Evolutionary conservation across 129 eudicot species (phyloP).

Genomic region (Tagetes patula): DNA sequence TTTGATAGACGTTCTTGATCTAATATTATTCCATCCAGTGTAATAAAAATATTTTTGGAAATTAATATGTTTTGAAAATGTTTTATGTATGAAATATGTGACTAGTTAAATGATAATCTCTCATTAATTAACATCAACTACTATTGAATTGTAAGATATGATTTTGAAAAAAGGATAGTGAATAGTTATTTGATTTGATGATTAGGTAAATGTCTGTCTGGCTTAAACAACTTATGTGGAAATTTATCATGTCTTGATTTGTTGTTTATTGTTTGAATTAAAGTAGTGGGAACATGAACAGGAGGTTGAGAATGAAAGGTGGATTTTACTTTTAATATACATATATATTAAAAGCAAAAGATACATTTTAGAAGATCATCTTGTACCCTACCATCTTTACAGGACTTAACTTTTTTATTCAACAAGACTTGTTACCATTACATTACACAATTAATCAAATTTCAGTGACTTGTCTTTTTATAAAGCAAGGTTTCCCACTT

Average conservation of each 20-base stretch:
- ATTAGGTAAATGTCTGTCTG: constrained; percentile 38
- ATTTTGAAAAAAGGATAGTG: constrained; percentile 19
- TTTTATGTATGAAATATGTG: not conserved
- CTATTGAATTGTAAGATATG: constrained; percentile 15
- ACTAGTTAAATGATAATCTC: constrained; percentile 1
- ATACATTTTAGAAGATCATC: constrained; percentile 44
- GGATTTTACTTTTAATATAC: constrained; percentile 35
- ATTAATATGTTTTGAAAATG: not conserved
- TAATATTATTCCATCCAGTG: not conserved
- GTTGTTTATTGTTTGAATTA: constrained; percentile 37
- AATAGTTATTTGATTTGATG: constrained; percentile 35
- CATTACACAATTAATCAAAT: constrained; percentile 35
- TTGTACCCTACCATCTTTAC: constrained; percentile 43
- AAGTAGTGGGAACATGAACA: constrained; percentile 46
- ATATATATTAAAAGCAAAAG: constrained; percentile 32
- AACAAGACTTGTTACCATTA: constrained; percentile 42
- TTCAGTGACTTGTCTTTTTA: constrained; percentile 35
- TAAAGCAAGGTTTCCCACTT: constrained; percentile 39
- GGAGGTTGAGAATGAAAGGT: constrained; percentile 44
- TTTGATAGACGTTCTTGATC: not conserved
- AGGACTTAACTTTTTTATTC: constrained; percentile 34
- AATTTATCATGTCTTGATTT: constrained; percentile 23
- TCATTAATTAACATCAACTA: not conserved
- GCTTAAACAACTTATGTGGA: constrained; percentile 18
- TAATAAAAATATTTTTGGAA: no score